Conservation (phyloP, 805 yeast genomes). For the Pichia nakasei region DNA sequence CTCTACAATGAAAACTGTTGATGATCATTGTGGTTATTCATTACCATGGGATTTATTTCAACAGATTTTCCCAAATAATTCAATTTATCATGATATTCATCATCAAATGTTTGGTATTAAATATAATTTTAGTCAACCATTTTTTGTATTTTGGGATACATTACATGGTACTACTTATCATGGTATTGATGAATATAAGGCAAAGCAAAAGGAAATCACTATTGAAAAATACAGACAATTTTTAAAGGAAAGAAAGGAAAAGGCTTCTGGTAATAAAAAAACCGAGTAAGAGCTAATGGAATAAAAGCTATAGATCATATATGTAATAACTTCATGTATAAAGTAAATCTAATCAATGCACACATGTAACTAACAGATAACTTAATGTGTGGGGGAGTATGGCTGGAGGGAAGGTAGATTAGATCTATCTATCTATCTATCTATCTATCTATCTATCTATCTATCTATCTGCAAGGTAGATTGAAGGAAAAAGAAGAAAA, state of each 20-base stretch:
- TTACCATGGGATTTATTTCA: constrained; percentile 91
- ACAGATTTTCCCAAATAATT: constrained; percentile 83
- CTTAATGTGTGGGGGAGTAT: no score
- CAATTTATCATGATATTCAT: constrained; percentile 94
- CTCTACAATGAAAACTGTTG: constrained; percentile 93
- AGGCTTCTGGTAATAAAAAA: not conserved
- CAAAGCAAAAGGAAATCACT: constrained; percentile 58
- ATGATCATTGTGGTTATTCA: constrained; percentile 97
- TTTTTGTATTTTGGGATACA: constrained; percentile 89
- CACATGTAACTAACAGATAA: no score
- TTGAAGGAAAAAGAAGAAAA: no score
- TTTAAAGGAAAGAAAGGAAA: constrained; percentile 30
- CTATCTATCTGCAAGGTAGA: no score
- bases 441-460: no score
- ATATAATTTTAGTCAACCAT: constrained; percentile 91
- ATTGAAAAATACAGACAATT: constrained; percentile 58
- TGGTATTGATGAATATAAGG: constrained; percentile 54
- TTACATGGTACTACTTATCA: constrained; percentile 63
- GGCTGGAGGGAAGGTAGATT: no score
- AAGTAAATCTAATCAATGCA: no score
- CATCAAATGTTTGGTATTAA: constrained; percentile 95
- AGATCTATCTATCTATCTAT: no score
- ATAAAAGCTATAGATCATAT: no score
- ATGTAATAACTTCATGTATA: no score
- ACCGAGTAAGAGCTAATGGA: no score